Percentiles rank a stretch among this genome's conserved stretches.
These are phyloP conservation scores for Camellia granthamiana DNA, from an alignment of 148 eudicot species.

Conservation along the genomic window DNA sequence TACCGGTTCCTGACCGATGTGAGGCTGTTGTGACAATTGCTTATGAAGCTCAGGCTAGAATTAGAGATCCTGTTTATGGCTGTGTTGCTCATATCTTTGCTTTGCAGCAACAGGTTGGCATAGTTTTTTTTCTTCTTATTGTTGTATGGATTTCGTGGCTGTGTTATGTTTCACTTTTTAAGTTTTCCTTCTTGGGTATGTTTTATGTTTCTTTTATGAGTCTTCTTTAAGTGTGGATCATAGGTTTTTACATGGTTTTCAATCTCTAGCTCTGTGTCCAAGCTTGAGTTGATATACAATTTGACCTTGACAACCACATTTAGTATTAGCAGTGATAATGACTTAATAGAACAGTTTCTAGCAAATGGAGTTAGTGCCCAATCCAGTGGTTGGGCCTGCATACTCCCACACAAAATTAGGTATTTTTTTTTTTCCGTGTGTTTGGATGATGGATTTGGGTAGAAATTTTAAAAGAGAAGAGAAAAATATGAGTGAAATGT, in stretches of 20 bases:
- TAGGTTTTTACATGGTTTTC: background rate
- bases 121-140: too few relatives aligned
- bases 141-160: background rate
- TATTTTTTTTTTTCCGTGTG: too few relatives aligned
- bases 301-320: background rate
- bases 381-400: too few relatives aligned
- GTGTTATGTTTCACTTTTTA: too few relatives aligned
- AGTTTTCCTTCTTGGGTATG: background rate
- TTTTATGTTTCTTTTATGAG: background rate
- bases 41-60: conserved; percentile 62
- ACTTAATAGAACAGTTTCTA: background rate
- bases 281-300: background rate
- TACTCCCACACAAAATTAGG: too few relatives aligned
- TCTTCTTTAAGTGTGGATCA: background rate
- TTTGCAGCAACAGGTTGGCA: conserved; percentile 50
- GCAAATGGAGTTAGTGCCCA: too few relatives aligned
- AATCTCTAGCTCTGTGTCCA: background rate
- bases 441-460: too few relatives aligned
- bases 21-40: conserved; percentile 51
- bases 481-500: too few relatives aligned
- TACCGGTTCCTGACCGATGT: conserved; percentile 38
- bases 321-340: background rate
- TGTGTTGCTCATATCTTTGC: conserved; percentile 56
- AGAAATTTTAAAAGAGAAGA: too few relatives aligned
- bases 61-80: conserved; percentile 58